phyloP scores from a whole-genome alignment of 176 grass and related monocot species.

The Musa beccarii region DNA sequence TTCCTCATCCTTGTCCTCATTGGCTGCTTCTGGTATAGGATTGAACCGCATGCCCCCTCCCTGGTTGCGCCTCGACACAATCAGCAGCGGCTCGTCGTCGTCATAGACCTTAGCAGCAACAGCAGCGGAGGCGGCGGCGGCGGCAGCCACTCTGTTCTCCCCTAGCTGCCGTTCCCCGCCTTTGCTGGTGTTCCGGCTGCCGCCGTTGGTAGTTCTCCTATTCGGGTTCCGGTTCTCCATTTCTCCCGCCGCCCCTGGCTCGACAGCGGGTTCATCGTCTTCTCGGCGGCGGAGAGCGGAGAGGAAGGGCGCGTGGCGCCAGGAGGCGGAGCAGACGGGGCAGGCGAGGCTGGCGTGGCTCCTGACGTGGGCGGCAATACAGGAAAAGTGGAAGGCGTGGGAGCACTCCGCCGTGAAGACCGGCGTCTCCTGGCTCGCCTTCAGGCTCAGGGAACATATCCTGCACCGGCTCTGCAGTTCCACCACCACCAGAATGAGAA shows the following conservation, averaged over 20 bases:
- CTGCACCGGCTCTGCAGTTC: conserved; percentile 63
- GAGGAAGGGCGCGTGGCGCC: conserved; percentile 69
- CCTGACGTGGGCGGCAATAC: conserved; percentile 56
- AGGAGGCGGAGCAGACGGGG: conserved; percentile 68
- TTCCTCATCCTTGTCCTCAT: background rate
- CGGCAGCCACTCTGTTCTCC: background rate
- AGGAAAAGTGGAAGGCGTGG: conserved; percentile 88
- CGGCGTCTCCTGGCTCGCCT: conserved; percentile 51
- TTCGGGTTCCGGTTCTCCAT: conserved; percentile 19
- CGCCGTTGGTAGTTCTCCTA: background rate
- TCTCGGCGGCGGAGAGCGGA: conserved; percentile 31
- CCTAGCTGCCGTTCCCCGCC: background rate
- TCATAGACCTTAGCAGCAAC: conserved; percentile 49
- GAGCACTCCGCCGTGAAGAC: conserved; percentile 98
- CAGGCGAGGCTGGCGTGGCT: conserved; percentile 42
- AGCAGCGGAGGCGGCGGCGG: background rate
- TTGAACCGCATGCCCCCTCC: conserved; percentile 32
- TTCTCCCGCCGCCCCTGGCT: background rate
- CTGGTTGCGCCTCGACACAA: conserved; percentile 25
- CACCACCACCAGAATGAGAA: background rate
- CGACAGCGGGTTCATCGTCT: background rate
- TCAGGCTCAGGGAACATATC: conserved; percentile 59
- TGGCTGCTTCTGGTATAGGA: background rate
- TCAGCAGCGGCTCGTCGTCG: conserved; percentile 70
- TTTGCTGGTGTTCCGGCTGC: background rate